These are phyloP conservation scores for Ustilago lituana DNA, from an alignment of 1,284 basidiomycete species.

Conservation along the genomic window DNA sequence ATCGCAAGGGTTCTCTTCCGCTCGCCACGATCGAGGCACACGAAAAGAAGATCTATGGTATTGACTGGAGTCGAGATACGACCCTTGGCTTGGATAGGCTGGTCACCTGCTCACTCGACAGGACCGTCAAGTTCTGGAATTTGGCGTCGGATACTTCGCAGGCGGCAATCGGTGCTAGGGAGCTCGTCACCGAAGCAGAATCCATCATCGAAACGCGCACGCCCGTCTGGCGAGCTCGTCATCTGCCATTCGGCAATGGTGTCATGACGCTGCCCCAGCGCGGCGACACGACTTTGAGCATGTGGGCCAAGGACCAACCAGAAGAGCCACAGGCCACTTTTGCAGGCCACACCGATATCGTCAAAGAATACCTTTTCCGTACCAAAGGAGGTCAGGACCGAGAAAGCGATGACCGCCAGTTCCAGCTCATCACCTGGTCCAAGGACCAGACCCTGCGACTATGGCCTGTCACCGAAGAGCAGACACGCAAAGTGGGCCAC, in stretches of 20 bases:
- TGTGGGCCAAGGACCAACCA: constrained; percentile 76
- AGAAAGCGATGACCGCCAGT: constrained; percentile 57
- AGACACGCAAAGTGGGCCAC: constrained; percentile 71
- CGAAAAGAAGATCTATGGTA: constrained; percentile 65
- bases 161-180: constrained; percentile 52
- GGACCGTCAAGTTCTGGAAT: constrained; percentile 66
- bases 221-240: constrained; percentile 92
- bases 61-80: constrained; percentile 63
- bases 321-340: constrained; percentile 77
- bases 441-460: constrained; percentile 91
- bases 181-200: constrained; percentile 61
- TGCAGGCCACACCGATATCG: constrained; percentile 88
- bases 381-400: constrained; percentile 71
- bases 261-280: constrained; percentile 89
- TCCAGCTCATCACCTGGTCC: constrained; percentile 87
- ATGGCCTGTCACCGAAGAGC: constrained; percentile 83
- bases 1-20: constrained; percentile 58
- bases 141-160: constrained; percentile 50
- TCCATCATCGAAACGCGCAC: constrained; percentile 78
- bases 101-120: constrained; percentile 65
- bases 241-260: constrained; percentile 90
- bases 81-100: constrained; percentile 58
- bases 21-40: constrained; percentile 61
- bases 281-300: constrained; percentile 82
- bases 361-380: constrained; percentile 98